Evolutionary conservation across 23 red algal species (phyloP), one percentile per base, ranked within the genome.

Genomic region (Gracilaria gracilis): DNA sequence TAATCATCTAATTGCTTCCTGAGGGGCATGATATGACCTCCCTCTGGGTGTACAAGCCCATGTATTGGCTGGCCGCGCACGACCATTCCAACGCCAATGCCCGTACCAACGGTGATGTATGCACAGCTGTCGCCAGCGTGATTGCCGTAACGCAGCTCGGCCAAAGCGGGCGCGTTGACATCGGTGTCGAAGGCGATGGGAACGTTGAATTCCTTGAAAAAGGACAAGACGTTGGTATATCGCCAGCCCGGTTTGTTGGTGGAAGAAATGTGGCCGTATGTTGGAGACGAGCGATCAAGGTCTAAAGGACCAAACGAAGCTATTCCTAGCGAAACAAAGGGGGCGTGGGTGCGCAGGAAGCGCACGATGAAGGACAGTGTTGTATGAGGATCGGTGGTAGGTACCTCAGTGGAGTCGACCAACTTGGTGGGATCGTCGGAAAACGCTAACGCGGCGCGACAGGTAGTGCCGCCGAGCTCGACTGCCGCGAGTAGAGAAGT

Each of bases 61-160:
- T 99, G 97, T 32, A 99, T 38, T 21, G 97, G 94, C 16, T 67
- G 55, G 25, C 88, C 83, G 48, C 95, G 61, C 15, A 94, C 94
- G 23, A 96, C 91, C 42, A 91, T 73, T 49, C 97, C 97, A 23
- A 99, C 95, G 47, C 97, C 97, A 31, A 99, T 90, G 6, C 97
- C 97, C 3, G 97, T 99, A 59, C 97, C 97, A 9, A 99, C 95
- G 0, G 97, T 99, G 75, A 99, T 89, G 80, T 99, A 99, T 32
- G 83, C 97, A 64, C 89, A 92, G 67, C 80, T 92, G 32, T 83
- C 84, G 32, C 83, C 67, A 42, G 33, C 48, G 77, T 95, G 91
- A 62, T 86, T 72, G 6, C 92, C 96, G 65, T 98, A 89, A 23
- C 42, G 55, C 55, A 94, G 44, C 65, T 99, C 97, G 7, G 94